phyloP scores from a whole-genome alignment of 495 filamentous ascomycete genomes.

The Jackrogersella multiformis region DNA sequence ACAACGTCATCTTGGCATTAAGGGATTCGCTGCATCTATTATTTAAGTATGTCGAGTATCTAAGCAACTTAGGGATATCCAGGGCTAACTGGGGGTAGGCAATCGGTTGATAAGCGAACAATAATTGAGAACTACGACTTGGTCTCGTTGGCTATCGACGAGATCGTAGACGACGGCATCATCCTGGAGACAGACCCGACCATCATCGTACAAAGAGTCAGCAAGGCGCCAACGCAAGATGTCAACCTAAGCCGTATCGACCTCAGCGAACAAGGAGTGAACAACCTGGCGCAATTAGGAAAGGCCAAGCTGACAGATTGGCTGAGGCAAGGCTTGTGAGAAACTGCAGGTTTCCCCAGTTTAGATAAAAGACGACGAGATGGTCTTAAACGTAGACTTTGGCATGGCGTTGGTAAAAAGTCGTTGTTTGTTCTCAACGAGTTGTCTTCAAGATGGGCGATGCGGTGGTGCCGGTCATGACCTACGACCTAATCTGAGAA shows the following conservation, averaged over 20 bases:
- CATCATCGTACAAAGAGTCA: conserved; percentile 88
- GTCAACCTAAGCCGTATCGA: conserved; percentile 92
- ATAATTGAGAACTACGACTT: conserved; percentile 97
- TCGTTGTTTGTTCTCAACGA: conserved; percentile 40
- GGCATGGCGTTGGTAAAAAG: conserved; percentile 47
- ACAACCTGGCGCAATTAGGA: conserved; percentile 95
- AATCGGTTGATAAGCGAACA: conserved; percentile 95
- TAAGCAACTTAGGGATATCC: background rate
- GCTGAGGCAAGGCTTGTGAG: conserved; percentile 79
- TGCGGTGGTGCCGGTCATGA: conserved; percentile 13
- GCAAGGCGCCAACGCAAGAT: conserved; percentile 90
- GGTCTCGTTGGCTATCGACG: conserved; percentile 90
- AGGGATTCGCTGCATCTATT: conserved; percentile 89
- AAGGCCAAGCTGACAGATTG: conserved; percentile 91
- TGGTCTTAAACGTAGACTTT: conserved; percentile 27
- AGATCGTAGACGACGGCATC: conserved; percentile 95
- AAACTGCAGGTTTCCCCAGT: conserved; percentile 11
- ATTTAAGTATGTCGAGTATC: conserved; percentile 75
- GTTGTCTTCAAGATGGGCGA: conserved; percentile 30
- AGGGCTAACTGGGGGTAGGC: conserved; percentile 59
- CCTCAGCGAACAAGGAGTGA: conserved; percentile 91
- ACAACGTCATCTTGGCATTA: conserved; percentile 88
- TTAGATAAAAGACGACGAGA: conserved; percentile 16
- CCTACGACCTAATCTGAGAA: conserved; percentile 59
- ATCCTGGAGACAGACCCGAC: conserved; percentile 96